Base-by-base conservation (phyloP, 306 rosid genomes). In the Corylus heterophylla region DNA sequence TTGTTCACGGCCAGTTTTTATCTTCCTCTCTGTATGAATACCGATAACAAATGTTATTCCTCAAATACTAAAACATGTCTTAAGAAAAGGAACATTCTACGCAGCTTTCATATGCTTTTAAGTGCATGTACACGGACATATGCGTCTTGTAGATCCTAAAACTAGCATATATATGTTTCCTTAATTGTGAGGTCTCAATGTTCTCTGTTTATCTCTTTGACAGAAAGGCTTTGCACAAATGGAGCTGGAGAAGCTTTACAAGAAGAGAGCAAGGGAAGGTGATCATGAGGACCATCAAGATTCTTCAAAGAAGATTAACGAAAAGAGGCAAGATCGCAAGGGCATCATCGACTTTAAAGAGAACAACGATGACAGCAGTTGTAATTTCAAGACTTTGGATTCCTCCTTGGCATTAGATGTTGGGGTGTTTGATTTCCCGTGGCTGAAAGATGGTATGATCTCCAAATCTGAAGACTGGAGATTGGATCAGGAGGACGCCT, bases 391-490 rank as follows among this genome's bases (percentile, higher is more conserved):
- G 55, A 35, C 78, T 13, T 77, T 61, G 74, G 87, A 82, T 61
- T 83, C 86, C 25, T 70, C 78, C 49, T 81, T 80, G 61, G 51
- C 85, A 31, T 20, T 82, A 5, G 95, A 87, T 63, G 93, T 91
- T 2, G 95, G 89, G 64, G 95, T 94, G 50, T 94, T 94, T 83
- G 97, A 94, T 86, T 94, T 94, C 71, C 97, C 98, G 1, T 94
- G 98, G 97, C 85, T 89, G 74, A 94, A 92, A 81, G 98, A 94
- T 64, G 90, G 98, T 61, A 88, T 89, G 13, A 83, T 86, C 4
- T 87, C 82, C 27, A 87, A 92, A 75, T 81, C 88, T 27, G 94
- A 90, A 3, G 83, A 88, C 27, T 87, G 77, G 85, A 89, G 82
- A 78, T 82, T 88, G 54, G 95, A 22, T 22, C 25, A 91, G 69